These are phyloP conservation scores for Aspergillus amoenus DNA, from an alignment of 2,329 filamentous ascomycete genomes.

Conservation along the genomic window DNA sequence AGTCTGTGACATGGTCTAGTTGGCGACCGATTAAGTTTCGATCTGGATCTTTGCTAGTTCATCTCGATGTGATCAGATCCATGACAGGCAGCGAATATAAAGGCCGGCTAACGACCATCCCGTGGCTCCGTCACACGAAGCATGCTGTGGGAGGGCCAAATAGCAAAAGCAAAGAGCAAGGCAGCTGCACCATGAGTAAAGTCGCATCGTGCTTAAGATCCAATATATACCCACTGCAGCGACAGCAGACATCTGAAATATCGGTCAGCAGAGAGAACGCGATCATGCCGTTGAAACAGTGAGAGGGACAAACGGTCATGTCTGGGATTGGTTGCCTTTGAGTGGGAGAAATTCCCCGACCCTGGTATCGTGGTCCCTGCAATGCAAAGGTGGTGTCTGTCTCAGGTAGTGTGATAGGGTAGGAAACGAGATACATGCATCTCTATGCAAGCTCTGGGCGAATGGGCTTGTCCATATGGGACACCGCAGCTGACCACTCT, in stretches of 20 bases:
- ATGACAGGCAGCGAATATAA: not conserved
- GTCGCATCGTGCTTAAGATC: not conserved
- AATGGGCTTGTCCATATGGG: not conserved
- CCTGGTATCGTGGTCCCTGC: not conserved
- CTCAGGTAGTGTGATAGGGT: not conserved
- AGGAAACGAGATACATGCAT: not conserved
- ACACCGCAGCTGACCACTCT: not conserved
- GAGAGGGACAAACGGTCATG: not conserved
- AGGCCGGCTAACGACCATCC: not conserved
- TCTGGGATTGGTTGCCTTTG: not conserved
- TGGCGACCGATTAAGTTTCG: not conserved
- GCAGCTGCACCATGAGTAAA: not conserved
- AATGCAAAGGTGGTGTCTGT: not conserved
- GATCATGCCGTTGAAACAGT: not conserved
- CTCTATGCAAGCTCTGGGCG: not conserved
- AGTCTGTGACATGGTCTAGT: not conserved
- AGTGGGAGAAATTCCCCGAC: not conserved
- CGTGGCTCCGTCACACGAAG: not conserved
- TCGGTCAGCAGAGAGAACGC: not conserved
- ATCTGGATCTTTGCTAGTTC: not conserved
- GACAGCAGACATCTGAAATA: not conserved
- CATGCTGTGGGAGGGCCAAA: not conserved
- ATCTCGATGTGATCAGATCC: not conserved
- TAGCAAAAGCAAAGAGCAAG: not conserved
- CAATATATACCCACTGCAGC: not conserved